Base-by-base conservation (phyloP, 1,139 yeast species). In the Hanseniaspora sp. region DNA sequence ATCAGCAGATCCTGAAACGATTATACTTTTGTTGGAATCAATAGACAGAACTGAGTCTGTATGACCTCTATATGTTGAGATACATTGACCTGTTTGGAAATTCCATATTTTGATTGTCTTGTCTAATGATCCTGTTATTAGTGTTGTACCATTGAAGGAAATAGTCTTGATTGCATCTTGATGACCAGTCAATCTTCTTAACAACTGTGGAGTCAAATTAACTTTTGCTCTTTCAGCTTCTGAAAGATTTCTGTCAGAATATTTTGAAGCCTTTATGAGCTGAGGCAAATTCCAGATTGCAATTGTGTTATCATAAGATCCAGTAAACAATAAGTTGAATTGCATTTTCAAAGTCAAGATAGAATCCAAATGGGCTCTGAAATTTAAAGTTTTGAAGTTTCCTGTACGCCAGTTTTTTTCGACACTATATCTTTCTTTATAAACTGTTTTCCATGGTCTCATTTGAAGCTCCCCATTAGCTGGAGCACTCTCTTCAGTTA, bases 391-490 rank as follows among this genome's bases (percentile, higher is more conserved):
- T 37, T 72, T 71, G 68, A 80, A 86, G 15, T 75, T 71, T 7
- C 96, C 96, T 60, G 83, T 82, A 57, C 98, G 75, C 98, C 98
- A 92, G 69, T 92, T 90, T 61, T 86, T 79, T 67, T 92, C 98
- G 58, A 92, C 86, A 66, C 82, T 83, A 69, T 78, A 90, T 44
- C 98, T 75, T 68, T 92, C 98, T 40, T 88, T 78, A 68, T 92
- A 92, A 29, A 92, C 95, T 5, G 86, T 85, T 65, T 92, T 92
- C 98, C 98, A 92, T 1, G 98, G 96, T 58, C 96, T 72, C 34
- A 81, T 79, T 59, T 70, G 70, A 54, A 73, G 11, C 13, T 11
- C 37, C 5, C 31, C 37, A 15, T 43, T 30, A 15, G 34, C 7
- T 41, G 2, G 37, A 31, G 9, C 1, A 13, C 23, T 29, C n/a